Evolutionary conservation across 257 asterid genomes (phyloP), one percentile per base, ranked within the genome.

Genomic region (Fraxinus quadrangulata): DNA sequence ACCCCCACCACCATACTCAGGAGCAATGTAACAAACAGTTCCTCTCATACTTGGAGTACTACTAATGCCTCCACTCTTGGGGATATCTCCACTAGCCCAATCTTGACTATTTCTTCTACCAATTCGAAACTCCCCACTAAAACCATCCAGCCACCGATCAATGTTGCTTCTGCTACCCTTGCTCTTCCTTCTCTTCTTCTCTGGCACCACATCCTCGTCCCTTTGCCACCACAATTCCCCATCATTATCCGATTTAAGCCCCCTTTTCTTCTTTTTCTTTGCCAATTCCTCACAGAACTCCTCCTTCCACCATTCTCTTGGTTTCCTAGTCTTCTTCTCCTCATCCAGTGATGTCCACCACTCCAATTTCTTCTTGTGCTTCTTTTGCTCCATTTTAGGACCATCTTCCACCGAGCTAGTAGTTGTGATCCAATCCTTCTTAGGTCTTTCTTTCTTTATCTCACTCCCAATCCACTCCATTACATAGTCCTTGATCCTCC

Each of bases 31-130:
- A 61, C 99, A 93, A 26, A 95, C 96, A 0, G 99, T 95, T 28
- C 99, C 99, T 79, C 99, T 86, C 98, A 93, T 93, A 74, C 98
- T 95, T 1, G 99, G 98, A 0, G 98, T 95, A 72, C 99, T 93
- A 71, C 96, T 94, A 70, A 92, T 89, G n/a, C 96, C 96, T 28
- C 97, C 97, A 78, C 97, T 94, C 87, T 88, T 92, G 3, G 96
- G 95, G 74, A 90, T 83, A 5, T 92, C 95, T 5, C 94, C 90
- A 81, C 86, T 89, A 34, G 90, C 86, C 80, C 85, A 89, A 80
- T 94, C 99, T 84, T 89, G 94, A 86, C 97, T 92, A 67, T 84
- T 88, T 70, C 96, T 84, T 70, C 93, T 66, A 7, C 97, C 95
- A 1, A 84, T 65, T 7, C 94, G 86, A 68, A 94, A 92, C 69